Base-by-base conservation (phyloP, 225 moss, liverwort and hornwort genomes). In the Sphagnum tenellum region DNA sequence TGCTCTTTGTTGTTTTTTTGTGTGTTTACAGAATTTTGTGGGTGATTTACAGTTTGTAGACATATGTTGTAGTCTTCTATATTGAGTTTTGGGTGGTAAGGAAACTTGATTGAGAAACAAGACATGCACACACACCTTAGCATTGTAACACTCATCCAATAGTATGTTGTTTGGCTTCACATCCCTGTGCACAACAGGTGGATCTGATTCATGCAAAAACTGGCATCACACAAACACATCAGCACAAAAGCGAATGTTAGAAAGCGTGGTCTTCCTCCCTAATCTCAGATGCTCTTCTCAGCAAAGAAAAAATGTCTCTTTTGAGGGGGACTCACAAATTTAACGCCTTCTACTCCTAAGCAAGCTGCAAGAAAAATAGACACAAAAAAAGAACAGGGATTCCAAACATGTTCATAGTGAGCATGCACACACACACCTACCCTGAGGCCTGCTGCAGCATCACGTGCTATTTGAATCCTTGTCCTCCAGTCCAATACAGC, bases 91-190 rank as follows among this genome's bases (percentile, higher is more conserved):
- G 7, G 47, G 11, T 47, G 46, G 8, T 5, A 46, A 47, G 8
- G 47, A 5, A 8, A 64, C 7, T n/a, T 64, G 8, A 12, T 8
- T 47, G 7, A 45, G n/a, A 9, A 46, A 14, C 45, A 45, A 12
- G 48, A 50, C 48, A 12, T 49, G 57, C 61, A 29, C 29, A 29
- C 29, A 29, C 29, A 73, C 73, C 73, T 68, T 73, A 4, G 68
- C 73, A 59, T 73, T 73, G 56, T 68, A 67, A 12, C 62, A 55
- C 45, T 68, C 73, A 12, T 73, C 73, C 4, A 73, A 63, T 6
- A 73, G 73, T 44, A 73, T 73, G 63, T 73, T 73, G 72, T 66
- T 72, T 2, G 72, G 72, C 55, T 72, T 72, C 5, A 72, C 66
- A 48, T 72, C 72, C 12, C 73, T 61, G 53, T 73, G 73, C 9